Percentiles rank a stretch among this genome's conserved stretches.
Conservation (phyloP, 805 yeast genomes). For the Wickerhamomyces mucosus region DNA sequence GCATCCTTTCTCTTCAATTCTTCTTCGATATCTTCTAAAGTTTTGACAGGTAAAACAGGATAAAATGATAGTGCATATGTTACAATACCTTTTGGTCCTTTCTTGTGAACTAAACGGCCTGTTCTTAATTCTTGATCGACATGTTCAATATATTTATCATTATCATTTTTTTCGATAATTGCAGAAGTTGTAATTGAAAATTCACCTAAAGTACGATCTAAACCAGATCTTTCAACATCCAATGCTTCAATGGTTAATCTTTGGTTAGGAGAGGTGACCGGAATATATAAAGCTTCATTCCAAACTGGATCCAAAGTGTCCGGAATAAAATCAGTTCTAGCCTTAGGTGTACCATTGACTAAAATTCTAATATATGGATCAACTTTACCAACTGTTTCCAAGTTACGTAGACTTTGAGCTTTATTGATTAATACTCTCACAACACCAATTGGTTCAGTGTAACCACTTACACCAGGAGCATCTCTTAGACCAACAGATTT, state of each 20-base stretch:
- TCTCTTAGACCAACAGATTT: conserved; percentile 71
- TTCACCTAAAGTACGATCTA: conserved; percentile 82
- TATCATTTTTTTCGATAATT: conserved; percentile 47
- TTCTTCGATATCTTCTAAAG: conserved; percentile 62
- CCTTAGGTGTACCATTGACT: conserved; percentile 66
- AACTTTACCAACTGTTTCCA: conserved; percentile 82
- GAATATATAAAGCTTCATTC: conserved; percentile 74
- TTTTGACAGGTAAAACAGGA: conserved; percentile 73
- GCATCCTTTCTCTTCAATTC: conserved; percentile 25
- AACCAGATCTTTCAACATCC: conserved; percentile 77
- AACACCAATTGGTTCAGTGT: conserved; percentile 92
- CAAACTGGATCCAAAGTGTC: conserved; percentile 73
- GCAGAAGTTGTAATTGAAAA: conserved; percentile 62
- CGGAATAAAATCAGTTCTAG: conserved; percentile 63
- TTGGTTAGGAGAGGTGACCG: conserved; percentile 78
- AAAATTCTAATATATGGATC: conserved; percentile 85
- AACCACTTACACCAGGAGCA: conserved; percentile 66
- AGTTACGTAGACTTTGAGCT: conserved; percentile 70
- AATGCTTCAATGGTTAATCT: conserved; percentile 77
- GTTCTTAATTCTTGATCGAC: conserved; percentile 46
- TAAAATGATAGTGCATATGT: conserved; percentile 71
- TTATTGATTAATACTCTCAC: conserved; percentile 61
- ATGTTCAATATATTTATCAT: conserved; percentile 55
- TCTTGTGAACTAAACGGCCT: conserved; percentile 59
- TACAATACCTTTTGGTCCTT: conserved; percentile 77